These are phyloP conservation scores for Vitis labrusca DNA, from an alignment of 164 flowering plant species.

Conservation along the genomic window DNA sequence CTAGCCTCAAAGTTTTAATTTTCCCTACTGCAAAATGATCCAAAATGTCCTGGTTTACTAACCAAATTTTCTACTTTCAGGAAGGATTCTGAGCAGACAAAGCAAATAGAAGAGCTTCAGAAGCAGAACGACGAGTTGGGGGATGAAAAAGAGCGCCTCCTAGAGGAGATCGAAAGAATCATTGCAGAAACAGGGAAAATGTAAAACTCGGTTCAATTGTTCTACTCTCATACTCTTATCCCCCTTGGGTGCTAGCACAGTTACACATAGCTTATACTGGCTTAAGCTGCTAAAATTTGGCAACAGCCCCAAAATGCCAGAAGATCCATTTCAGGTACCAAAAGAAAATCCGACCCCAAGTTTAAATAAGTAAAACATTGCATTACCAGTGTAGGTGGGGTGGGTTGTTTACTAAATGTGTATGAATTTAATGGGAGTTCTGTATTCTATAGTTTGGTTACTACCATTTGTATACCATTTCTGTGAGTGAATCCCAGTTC, in stretches of 20 bases:
- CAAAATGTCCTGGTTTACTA: not conserved
- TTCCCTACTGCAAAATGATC: not conserved
- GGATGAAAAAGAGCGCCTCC: conserved; percentile 67
- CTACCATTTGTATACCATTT: too few relatives aligned
- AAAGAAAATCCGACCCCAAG: too few relatives aligned
- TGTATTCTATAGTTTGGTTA: too few relatives aligned
- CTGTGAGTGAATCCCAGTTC: too few relatives aligned
- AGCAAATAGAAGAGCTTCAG: conserved; percentile 83
- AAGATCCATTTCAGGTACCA: not conserved
- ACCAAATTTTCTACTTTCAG: conserved; percentile 32
- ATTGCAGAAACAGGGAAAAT: conserved; percentile 45
- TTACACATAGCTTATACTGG: not conserved
- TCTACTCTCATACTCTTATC: not conserved
- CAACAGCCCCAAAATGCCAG: not conserved
- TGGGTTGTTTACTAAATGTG: too few relatives aligned
- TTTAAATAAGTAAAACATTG: too few relatives aligned
- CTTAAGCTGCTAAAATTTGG: not conserved
- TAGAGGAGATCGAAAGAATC: conserved; percentile 78
- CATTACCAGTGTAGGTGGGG: too few relatives aligned
- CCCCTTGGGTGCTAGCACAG: not conserved
- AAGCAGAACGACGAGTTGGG: conserved; percentile 63
- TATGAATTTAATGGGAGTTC: too few relatives aligned
- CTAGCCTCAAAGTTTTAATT: not conserved
- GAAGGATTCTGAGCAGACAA: conserved; percentile 89
- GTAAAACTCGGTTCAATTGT: conserved; percentile 14